phyloP scores from a whole-genome alignment of 2,329 filamentous ascomycete species.

The Colletotrichum lentis region DNA sequence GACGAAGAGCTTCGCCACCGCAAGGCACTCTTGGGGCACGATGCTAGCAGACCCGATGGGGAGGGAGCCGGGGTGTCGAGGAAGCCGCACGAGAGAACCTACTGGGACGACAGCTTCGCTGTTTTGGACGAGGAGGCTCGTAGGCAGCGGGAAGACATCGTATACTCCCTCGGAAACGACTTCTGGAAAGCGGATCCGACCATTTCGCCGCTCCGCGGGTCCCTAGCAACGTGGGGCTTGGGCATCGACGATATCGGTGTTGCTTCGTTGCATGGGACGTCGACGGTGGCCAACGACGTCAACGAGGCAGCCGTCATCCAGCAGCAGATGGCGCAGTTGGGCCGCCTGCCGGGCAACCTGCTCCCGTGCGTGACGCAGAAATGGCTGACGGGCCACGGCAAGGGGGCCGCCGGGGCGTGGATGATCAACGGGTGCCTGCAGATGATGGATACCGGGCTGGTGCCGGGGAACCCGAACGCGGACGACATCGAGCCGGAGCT shows the following conservation, averaged over 20 bases:
- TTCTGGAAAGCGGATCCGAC: constrained; percentile 43
- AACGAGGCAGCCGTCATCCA: constrained; percentile 51
- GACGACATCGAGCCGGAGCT: constrained; percentile 49
- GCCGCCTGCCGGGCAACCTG: constrained; percentile 46
- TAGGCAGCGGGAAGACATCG: too few relatives aligned
- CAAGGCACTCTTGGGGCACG: too few relatives aligned
- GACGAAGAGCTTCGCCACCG: too few relatives aligned
- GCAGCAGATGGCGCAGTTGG: constrained; percentile 48
- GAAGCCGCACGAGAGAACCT: too few relatives aligned
- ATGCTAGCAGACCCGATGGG: too few relatives aligned
- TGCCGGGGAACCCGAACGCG: constrained; percentile 50
- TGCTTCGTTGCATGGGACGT: constrained; percentile 52
- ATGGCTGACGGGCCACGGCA: constrained; percentile 49
- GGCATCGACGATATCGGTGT: constrained; percentile 50
- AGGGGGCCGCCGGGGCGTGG: constrained; percentile 49
- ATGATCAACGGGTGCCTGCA: constrained; percentile 52
- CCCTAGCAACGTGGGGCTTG: constrained; percentile 49
- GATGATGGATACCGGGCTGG: constrained; percentile 44
- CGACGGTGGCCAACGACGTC: constrained; percentile 50
- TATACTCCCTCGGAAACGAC: constrained; percentile 42
- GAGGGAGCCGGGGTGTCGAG: too few relatives aligned
- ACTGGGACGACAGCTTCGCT: too few relatives aligned
- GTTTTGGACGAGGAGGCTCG: too few relatives aligned
- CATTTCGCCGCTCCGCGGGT: constrained; percentile 48
- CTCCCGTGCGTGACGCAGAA: constrained; percentile 49